Percentiles rank a stretch among this genome's conserved stretches.
These are phyloP conservation scores for Trichoderma sp. DNA, from an alignment of 2,329 filamentous ascomycete genomes.

Conservation along the genomic window DNA sequence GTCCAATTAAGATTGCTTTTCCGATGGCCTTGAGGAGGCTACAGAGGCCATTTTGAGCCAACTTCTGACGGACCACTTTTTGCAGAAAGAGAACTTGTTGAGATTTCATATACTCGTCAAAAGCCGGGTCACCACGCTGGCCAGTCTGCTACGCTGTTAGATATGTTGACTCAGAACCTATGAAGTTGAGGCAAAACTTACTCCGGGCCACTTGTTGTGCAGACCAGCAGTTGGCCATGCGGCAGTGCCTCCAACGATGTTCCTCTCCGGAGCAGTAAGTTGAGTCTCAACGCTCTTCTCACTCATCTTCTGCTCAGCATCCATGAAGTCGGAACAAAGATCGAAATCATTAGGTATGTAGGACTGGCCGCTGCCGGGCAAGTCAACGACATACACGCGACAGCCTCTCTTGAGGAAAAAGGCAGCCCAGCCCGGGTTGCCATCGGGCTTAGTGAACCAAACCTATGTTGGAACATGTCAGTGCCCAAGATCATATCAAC, in stretches of 20 bases:
- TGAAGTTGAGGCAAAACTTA: slow-evolving; percentile 15
- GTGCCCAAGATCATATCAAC: not conserved
- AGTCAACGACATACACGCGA: slow-evolving; percentile 43
- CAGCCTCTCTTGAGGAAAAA: slow-evolving; percentile 43
- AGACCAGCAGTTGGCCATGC: slow-evolving; percentile 28
- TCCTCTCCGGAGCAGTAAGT: slow-evolving; percentile 32
- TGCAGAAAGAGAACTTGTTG: slow-evolving; percentile 37
- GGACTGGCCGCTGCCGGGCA: slow-evolving; percentile 40
- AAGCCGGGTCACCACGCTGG: slow-evolving; percentile 42
- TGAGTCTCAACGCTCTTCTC: slow-evolving; percentile 28
- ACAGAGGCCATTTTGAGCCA: slow-evolving; percentile 37
- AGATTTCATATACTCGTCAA: slow-evolving; percentile 47
- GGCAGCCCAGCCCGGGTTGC: slow-evolving; percentile 44
- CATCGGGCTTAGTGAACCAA: slow-evolving; percentile 48
- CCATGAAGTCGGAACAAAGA: not conserved
- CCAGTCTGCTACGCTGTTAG: slow-evolving; percentile 31
- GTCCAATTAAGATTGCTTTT: slow-evolving; percentile 44
- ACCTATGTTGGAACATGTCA: slow-evolving; percentile 28
- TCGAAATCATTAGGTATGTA: slow-evolving; percentile 25
- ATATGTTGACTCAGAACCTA: not conserved
- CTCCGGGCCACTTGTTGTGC: slow-evolving; percentile 42
- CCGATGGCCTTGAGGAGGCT: slow-evolving; percentile 44
- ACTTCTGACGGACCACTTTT: slow-evolving; percentile 30
- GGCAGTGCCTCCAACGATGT: not conserved
- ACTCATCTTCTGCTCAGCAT: not conserved